phyloP scores from a whole-genome alignment of 306 rosid genomes.

The Prunus davidiana region DNA sequence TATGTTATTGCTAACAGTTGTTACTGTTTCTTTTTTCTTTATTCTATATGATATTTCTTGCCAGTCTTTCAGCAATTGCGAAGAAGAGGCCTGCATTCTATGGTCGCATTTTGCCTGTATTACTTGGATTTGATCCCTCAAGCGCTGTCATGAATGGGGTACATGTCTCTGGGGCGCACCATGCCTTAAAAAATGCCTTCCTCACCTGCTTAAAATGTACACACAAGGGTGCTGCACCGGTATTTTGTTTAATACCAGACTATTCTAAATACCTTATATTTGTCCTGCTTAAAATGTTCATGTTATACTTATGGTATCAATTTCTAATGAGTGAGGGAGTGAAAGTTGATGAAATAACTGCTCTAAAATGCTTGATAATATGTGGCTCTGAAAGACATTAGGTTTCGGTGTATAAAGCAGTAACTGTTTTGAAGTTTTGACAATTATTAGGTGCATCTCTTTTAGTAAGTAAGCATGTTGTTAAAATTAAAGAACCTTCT shows the following conservation, averaged over 20 bases:
- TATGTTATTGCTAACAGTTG: background rate
- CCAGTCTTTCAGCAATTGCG: conserved; percentile 85
- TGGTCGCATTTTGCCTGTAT: conserved; percentile 89
- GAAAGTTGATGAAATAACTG: background rate
- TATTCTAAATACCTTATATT: background rate
- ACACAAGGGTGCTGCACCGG: conserved; percentile 96
- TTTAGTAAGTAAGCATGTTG: background rate
- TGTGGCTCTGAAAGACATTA: background rate
- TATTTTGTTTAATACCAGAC: conserved; percentile 26
- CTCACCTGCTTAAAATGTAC: conserved; percentile 80
- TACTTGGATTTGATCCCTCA: conserved; percentile 84
- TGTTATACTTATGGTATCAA: background rate
- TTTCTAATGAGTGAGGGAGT: background rate
- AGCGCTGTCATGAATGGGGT: conserved; percentile 62
- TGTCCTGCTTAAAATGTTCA: background rate
- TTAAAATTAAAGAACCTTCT: background rate
- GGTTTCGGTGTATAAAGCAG: background rate
- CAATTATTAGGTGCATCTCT: background rate
- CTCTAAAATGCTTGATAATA: background rate
- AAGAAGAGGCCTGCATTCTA: conserved; percentile 85
- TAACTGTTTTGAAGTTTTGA: background rate
- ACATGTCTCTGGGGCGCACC: conserved; percentile 62
- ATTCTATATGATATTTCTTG: conserved; percentile 29
- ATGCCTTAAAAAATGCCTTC: conserved; percentile 79
- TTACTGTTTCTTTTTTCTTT: conserved; percentile 2